Conservation (phyloP, 768 basidiomycete genomes). For the Rhizopogon rudus region DNA sequence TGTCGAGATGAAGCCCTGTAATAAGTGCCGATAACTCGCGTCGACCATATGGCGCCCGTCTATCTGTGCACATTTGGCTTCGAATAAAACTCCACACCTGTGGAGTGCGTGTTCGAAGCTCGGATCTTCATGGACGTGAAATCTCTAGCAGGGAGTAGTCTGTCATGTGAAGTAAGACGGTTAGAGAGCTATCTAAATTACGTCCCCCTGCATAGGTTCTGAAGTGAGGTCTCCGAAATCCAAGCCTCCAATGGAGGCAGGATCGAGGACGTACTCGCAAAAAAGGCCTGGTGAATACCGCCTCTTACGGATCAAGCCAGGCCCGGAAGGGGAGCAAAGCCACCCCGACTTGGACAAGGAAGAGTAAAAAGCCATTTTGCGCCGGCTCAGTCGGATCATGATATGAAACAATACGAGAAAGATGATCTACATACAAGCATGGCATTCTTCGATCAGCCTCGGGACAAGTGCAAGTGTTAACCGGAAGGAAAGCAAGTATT, state of each 20-base stretch:
- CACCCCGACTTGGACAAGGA: neutral
- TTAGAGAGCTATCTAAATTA: neutral
- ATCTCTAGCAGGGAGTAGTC: neutral
- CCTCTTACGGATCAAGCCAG: neutral
- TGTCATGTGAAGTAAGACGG: neutral
- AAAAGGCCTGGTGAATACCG: neutral
- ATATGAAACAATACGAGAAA: neutral
- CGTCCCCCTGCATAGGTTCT: neutral
- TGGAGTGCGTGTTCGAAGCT: conserved; percentile 17
- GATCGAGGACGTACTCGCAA: neutral
- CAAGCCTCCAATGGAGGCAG: neutral
- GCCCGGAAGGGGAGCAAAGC: too few species aligned
- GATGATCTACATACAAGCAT: neutral
- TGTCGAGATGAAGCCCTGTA: neutral
- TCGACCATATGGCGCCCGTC: neutral
- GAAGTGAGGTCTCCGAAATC: neutral
- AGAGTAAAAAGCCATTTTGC: neutral
- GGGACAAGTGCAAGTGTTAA: neutral
- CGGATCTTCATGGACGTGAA: conserved; percentile 5
- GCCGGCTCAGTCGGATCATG: neutral
- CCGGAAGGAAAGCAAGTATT: neutral
- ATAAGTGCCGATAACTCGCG: neutral
- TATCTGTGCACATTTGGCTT: neutral
- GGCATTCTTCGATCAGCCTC: neutral
- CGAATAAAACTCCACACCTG: conserved; percentile 16